A percentile compares a stretch with the other conserved stretches of the same genome.
phyloP scores from a whole-genome alignment of 2,329 filamentous ascomycete species.

The Xylaria sp. region DNA sequence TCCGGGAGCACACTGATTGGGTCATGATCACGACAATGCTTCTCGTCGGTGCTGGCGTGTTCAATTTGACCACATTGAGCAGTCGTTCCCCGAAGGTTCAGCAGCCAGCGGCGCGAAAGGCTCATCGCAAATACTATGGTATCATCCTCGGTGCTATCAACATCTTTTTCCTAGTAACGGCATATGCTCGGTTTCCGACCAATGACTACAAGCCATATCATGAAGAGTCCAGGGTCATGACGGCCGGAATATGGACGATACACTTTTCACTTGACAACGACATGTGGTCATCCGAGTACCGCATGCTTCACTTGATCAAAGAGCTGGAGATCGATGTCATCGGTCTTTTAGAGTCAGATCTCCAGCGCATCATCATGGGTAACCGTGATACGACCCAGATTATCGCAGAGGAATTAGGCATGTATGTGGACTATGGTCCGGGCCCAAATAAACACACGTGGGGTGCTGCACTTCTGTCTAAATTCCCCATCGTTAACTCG shows the following conservation, averaged over 20 bases:
- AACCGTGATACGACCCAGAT: slow-evolving; percentile 97
- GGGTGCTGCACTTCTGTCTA: slow-evolving; percentile 91
- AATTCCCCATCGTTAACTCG: slow-evolving; percentile 97
- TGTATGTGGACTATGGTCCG: slow-evolving; percentile 98
- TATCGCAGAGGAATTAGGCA: slow-evolving; percentile 93
- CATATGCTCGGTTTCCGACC: slow-evolving; percentile 90
- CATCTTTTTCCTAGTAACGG: slow-evolving; percentile 79
- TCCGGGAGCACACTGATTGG: slow-evolving; percentile 96
- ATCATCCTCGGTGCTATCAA: slow-evolving; percentile 78
- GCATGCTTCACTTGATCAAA: slow-evolving; percentile 89
- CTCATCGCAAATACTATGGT: slow-evolving; percentile 64
- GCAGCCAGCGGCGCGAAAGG: slow-evolving; percentile 50
- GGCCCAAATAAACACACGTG: slow-evolving; percentile 99
- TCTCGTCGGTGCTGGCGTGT: slow-evolving; percentile 84
- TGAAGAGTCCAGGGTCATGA: slow-evolving; percentile 84
- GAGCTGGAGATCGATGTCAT: slow-evolving; percentile 98
- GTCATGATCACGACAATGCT: slow-evolving; percentile 90
- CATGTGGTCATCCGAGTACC: slow-evolving; percentile 97
- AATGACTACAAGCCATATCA: slow-evolving; percentile 95
- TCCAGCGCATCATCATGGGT: slow-evolving; percentile 99
- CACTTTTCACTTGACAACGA: slow-evolving; percentile 98
- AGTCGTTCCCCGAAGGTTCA: slow-evolving; percentile 54
- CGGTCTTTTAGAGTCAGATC: slow-evolving; percentile 91
- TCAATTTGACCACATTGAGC: slow-evolving; percentile 70
- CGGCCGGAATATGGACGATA: slow-evolving; percentile 97